phyloP scores from a whole-genome alignment of 331 rosid genomes.

The Cucumis variabilis region DNA sequence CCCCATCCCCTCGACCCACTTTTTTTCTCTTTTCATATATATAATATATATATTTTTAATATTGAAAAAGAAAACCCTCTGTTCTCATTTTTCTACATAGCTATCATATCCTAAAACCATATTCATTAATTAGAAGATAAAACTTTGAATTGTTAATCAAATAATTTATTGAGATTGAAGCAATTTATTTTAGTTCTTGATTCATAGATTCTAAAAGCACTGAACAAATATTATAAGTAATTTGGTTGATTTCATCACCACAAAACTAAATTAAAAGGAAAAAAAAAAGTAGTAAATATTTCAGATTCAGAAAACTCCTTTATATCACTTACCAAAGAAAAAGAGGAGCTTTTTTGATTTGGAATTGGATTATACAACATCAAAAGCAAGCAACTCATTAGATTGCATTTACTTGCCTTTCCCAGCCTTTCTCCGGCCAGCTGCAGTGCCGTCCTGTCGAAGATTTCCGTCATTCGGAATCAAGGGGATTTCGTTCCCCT shows the following conservation, averaged over 20 bases:
- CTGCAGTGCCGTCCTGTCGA: neutral
- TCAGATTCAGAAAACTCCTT: constrained; percentile 31
- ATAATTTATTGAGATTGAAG: neutral
- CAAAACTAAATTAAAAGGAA: neutral
- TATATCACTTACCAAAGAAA: constrained; percentile 48
- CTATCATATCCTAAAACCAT: neutral
- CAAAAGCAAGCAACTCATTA: neutral
- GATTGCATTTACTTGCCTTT: constrained; percentile 11
- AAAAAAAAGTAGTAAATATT: constrained; percentile 1
- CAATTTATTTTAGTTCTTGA: neutral
- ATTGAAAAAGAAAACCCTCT: neutral
- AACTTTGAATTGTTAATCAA: neutral
- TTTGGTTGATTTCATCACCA: constrained; percentile 11
- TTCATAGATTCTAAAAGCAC: neutral
- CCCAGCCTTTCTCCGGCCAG: constrained; percentile 30
- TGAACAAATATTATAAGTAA: neutral
- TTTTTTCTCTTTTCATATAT: neutral
- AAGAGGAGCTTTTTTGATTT: constrained; percentile 13
- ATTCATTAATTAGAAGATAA: neutral
- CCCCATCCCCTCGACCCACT: neutral
- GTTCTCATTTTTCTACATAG: neutral
- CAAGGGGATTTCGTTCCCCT: constrained; percentile 18
- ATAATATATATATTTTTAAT: too few relatives aligned
- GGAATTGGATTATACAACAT: constrained; percentile 8
- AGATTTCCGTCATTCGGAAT: constrained; percentile 24